These are phyloP conservation scores for Raphanus sativus DNA, from an alignment of 345 rosid species.

Conservation along the genomic window DNA sequence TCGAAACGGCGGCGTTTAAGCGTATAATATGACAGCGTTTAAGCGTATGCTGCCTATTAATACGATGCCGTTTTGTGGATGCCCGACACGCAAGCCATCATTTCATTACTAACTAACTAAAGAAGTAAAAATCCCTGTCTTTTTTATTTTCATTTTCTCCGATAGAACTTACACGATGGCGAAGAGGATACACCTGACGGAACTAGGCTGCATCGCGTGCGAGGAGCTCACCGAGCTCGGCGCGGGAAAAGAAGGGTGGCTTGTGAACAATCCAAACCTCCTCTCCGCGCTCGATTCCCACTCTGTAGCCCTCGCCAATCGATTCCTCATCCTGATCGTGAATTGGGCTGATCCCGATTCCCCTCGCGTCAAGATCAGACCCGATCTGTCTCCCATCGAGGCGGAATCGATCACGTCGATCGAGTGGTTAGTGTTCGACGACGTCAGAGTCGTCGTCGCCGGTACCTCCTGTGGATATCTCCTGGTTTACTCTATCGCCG, in stretches of 20 bases:
- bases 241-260: slow-evolving; percentile 97
- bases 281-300: slow-evolving; percentile 72
- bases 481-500: slow-evolving; percentile 62
- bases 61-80: slow-evolving; percentile 18
- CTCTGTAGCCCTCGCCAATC: slow-evolving; percentile 69
- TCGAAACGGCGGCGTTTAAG: too few relatives aligned
- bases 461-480: slow-evolving; percentile 88
- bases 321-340: slow-evolving; percentile 51
- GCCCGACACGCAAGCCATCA: background rate
- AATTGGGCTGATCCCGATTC: slow-evolving; percentile 68
- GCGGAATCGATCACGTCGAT: slow-evolving; percentile 67
- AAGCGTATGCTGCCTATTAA: background rate
- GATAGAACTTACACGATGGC: slow-evolving; percentile 42
- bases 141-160: background rate
- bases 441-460: slow-evolving; percentile 58
- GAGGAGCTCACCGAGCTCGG: slow-evolving; percentile 76
- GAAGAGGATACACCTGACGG: slow-evolving; percentile 67
- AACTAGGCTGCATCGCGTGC: slow-evolving; percentile 85
- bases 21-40: too few relatives aligned
- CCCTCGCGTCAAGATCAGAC: slow-evolving; percentile 77
- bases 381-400: slow-evolving; percentile 79
- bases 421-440: slow-evolving; percentile 85
- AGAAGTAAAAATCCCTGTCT: background rate
- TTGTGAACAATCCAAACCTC: slow-evolving; percentile 59
- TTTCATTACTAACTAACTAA: background rate